These are phyloP conservation scores for Tetramitus jugosus DNA, from an alignment of 208 protist species.

Conservation along the genomic window DNA sequence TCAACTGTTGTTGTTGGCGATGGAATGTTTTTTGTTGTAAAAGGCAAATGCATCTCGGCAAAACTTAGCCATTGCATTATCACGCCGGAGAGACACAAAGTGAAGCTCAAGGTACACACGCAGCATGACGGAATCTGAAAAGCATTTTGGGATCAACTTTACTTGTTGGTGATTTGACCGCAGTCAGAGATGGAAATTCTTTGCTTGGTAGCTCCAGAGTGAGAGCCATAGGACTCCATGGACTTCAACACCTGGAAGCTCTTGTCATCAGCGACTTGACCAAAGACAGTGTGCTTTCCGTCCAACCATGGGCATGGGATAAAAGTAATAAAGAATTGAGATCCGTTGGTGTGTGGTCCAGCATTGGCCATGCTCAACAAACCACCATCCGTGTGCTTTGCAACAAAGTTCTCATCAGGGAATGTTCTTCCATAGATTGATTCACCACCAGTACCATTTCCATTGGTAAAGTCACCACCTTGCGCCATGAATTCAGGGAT, in stretches of 20 bases:
- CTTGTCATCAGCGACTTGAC: constrained; percentile 56
- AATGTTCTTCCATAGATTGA: constrained; percentile 48
- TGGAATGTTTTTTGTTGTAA: no score
- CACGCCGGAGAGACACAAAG: no score
- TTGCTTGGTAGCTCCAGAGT: not conserved
- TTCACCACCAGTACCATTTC: constrained; percentile 44
- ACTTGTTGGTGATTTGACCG: not conserved
- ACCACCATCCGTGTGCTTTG: constrained; percentile 35
- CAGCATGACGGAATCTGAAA: no score
- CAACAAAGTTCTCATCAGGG: constrained; percentile 51
- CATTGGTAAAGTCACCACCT: constrained; percentile 48
- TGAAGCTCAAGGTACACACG: no score
- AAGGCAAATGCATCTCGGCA: no score
- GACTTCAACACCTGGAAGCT: constrained; percentile 58
- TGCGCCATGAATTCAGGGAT: constrained; percentile 71
- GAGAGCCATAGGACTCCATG: not conserved
- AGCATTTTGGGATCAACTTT: no score
- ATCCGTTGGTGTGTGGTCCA: constrained; percentile 79
- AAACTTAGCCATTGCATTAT: no score
- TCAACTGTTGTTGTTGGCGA: no score
- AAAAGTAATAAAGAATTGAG: constrained; percentile 79
- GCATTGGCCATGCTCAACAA: constrained; percentile 62
- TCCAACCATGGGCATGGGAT: constrained; percentile 65
- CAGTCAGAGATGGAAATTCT: not conserved
- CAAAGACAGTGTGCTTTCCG: constrained; percentile 89